phyloP scores from a whole-genome alignment of 2,329 filamentous ascomycete genomes.

The Ceratocystis diversiconidia region DNA sequence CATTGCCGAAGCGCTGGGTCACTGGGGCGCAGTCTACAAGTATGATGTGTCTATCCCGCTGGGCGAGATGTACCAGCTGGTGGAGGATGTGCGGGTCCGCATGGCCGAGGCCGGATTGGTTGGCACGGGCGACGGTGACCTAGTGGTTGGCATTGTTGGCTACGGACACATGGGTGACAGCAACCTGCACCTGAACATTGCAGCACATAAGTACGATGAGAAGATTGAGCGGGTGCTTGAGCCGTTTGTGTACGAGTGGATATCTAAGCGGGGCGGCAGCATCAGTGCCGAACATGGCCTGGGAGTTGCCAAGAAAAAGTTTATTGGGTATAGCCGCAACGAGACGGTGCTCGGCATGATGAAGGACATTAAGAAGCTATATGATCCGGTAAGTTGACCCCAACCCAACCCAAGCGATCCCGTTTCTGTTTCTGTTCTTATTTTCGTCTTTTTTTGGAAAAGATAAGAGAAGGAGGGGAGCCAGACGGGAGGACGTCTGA shows the following conservation, averaged over 20 bases:
- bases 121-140: slow-evolving; percentile 45
- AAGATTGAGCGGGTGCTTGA: slow-evolving; percentile 76
- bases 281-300: slow-evolving; percentile 95
- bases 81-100: slow-evolving; percentile 66
- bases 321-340: slow-evolving; percentile 81
- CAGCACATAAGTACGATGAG: slow-evolving; percentile 70
- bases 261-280: slow-evolving; percentile 70
- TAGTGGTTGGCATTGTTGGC: slow-evolving; percentile 74
- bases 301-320: slow-evolving; percentile 89
- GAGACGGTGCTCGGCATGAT: slow-evolving; percentile 79
- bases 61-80: slow-evolving; percentile 70
- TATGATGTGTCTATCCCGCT: slow-evolving; percentile 95
- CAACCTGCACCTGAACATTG: slow-evolving; percentile 87
- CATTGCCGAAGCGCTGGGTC: slow-evolving; percentile 74
- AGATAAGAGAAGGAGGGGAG: too few species aligned
- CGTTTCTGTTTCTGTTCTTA: too few species aligned
- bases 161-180: slow-evolving; percentile 98
- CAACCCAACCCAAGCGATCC: too few species aligned
- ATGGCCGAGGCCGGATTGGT: slow-evolving; percentile 63
- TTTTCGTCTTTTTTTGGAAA: too few species aligned
- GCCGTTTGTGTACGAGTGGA: slow-evolving; percentile 97
- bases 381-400: slow-evolving; percentile 64
- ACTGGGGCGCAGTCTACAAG: slow-evolving; percentile 94
- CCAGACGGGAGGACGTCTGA: not conserved
- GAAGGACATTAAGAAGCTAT: slow-evolving; percentile 87